Evolutionary conservation across 2,329 filamentous ascomycete genomes (phyloP), one percentile per base, ranked within the genome.

Genomic region (Pleomassaria siparia): DNA sequence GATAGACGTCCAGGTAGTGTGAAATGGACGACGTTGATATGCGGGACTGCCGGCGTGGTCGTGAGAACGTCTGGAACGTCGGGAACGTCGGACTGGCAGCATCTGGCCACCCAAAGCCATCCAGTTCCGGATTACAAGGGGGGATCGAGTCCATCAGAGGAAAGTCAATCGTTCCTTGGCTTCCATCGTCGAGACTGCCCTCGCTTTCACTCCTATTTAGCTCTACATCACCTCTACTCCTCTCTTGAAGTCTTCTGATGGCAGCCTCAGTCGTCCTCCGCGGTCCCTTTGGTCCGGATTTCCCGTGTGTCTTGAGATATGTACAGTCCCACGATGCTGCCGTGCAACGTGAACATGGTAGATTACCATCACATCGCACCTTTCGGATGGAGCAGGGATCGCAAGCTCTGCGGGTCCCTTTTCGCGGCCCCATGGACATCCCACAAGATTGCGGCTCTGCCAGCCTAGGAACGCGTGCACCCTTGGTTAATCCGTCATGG

Each of bases 291-390:
- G 66, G 66, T 16, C 66, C 66, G 22, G 64, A 67, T 47, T 69
- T 69, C 9, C 64, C 64, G 44, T 68, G 66, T 3, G 63, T 67
- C 44, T 69, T 69, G 32, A 69, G 55, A 49, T 66, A 69, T 21
- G 66, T 69, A 47, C 66, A 69, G 35, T 66, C 65, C 64, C 64
- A 69, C n/a, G 59, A 63, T 24, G 65, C 65, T 15, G 63, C 63
- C 29, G 57, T 52, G 43, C 66, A 69, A 33, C 65, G 57, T 18
- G 61, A 59, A 46, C 66, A 69, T 24, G 66, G 66, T 42, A 63
- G 59, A 24, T 63, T 63, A 40, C 66, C 66, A 41, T 69, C 65
- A 29, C 66, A 69, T 40, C 65, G 55, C 21, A 68, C 62, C 48
- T 69, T 69, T 33, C 66, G 56, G 45, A 69, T 59, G 24, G 65